Base-by-base conservation (phyloP, 257 asterid genomes). In the Ilex asprella region DNA sequence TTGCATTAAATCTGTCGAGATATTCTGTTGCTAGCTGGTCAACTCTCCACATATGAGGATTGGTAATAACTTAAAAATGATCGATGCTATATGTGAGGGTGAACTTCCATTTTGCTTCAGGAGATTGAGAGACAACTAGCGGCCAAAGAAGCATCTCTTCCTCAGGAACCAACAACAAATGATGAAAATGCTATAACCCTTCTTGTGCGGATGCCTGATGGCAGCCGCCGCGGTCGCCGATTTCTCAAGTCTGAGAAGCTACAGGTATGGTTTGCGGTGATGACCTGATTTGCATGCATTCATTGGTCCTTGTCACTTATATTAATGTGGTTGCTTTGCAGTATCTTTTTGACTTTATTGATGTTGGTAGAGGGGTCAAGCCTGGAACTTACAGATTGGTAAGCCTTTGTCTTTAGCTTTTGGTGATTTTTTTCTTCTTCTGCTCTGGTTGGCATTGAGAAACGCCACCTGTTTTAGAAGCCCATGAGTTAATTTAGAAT, bases 371-470 rank as follows among this genome's bases (percentile, higher is more conserved):
- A 81, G 88, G 63, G 55, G 75, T 87, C 75, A 89, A 78, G 78
- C 95, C 96, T 53, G 91, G 96, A 61, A 85, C 91, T 58, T 93
- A 93, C 82, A 85, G 92, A 93, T 72, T 93, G 96, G 99, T 89
- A 87, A 68, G 49, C 66, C 16, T 55, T 58, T 53, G 30, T 0
- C 16, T 66, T 53, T 14, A 47, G 30, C 35, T 39, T 30, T 68
- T 43, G 41, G 41, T 4, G 7, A 35, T 35, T 35, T 41, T 30
- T 16, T 21, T 21, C 0, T 27, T 13, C 16, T 47, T 43, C 39
- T 35, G 39, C 31, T 62, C 54, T 21, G 60, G 51, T 11, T 31
- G 54, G 54, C 60, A 29, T 61, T 14, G 47, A 35, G 41, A 35
- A 35, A 35, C 41, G 2, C 7, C 5, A 35, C 41, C 41, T 35